Evolutionary conservation across 2,329 filamentous ascomycete species (phyloP).

Genomic region (Exserohilum turcica): DNA sequence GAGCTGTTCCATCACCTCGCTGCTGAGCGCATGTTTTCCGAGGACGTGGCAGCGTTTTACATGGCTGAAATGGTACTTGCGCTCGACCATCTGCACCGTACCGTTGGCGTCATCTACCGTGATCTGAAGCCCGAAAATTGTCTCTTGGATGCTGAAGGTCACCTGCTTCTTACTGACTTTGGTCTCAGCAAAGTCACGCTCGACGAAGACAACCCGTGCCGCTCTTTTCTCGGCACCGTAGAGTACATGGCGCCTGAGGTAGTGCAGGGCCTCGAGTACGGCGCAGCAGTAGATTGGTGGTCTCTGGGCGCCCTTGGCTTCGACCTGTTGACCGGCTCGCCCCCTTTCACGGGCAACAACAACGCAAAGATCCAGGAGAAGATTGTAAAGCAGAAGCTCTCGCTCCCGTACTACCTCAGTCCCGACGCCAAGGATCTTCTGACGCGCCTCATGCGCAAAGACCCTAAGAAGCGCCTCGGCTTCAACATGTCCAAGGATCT

Average conservation of each 20-base stretch:
- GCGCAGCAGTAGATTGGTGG: slow-evolving; percentile 98
- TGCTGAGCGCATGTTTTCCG: slow-evolving; percentile 92
- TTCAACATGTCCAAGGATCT: slow-evolving; percentile 89
- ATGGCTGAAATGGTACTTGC: slow-evolving; percentile 98
- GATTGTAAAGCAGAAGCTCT: slow-evolving; percentile 90
- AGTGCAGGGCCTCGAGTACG: slow-evolving; percentile 84
- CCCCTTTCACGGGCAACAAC: slow-evolving; percentile 89
- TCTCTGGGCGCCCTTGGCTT: slow-evolving; percentile 90
- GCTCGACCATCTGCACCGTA: slow-evolving; percentile 88
- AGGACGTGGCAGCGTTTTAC: slow-evolving; percentile 90
- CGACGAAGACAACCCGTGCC: slow-evolving; percentile 73
- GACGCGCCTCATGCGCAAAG: slow-evolving; percentile 86
- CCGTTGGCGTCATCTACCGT: slow-evolving; percentile 91
- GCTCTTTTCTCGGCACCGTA: slow-evolving; percentile 90
- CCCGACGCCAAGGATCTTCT: slow-evolving; percentile 93
- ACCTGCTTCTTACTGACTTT: slow-evolving; percentile 94
- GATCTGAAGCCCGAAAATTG: slow-evolving; percentile 99
- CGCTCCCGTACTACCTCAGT: slow-evolving; percentile 86
- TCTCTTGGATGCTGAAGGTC: slow-evolving; percentile 86
- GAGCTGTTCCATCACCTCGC: slow-evolving; percentile 96
- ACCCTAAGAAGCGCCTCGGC: slow-evolving; percentile 87
- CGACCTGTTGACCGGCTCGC: slow-evolving; percentile 89
- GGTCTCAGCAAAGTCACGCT: slow-evolving; percentile 93
- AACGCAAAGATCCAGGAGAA: slow-evolving; percentile 95
- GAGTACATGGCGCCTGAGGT: slow-evolving; percentile 99